Base-by-base conservation (phyloP, 805 yeast species). In the Hermanozyma aechmeae region DNA sequence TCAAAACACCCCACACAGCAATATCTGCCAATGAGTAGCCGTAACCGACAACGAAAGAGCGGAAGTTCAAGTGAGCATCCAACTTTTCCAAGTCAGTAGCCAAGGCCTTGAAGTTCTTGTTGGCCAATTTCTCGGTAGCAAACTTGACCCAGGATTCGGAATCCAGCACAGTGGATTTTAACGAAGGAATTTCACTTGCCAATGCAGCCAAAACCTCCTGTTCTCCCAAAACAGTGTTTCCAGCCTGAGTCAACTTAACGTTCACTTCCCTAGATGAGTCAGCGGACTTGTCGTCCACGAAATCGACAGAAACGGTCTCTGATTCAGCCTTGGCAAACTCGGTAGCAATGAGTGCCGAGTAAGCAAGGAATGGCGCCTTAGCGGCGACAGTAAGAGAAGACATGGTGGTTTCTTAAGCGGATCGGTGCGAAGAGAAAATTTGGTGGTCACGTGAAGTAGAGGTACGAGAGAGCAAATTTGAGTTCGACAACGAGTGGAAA, bases 1-100 rank as follows among this genome's bases (percentile, higher is more conserved):
- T 76, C 43, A 89, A 66, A 27, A 80, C 83, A 56, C 96, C 96
- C 96, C 96, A 89, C 13, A 81, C 68, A 11, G 89, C 82, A 37
- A 85, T 65, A 58, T 89, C 98, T 30, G 94, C 92, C 25, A 76
- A 55, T 10, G 93, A 63, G 38, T 70, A 61, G n/a, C 62, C 42
- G 57, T 76, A 68, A 23, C 92, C 95, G 31, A 71, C 57, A 31
- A 85, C 53, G 51, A 73, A 87, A 6, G 96, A 73, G 51, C 95
- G 74, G 67, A 82, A 74, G 68, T 84, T 84, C 56, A 89, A 69
- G 55, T 79, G 87, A 26, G 77, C 58, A 45, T 89, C 96, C 45
- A 89, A 67, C 48, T 71, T 70, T 56, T 83, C 95, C 51, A 89
- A 71, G 44, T 79, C 76, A 25, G 65, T 71, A 23, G 92, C 69